These are phyloP conservation scores for Incumbomyces lentus DNA, from an alignment of 2,329 filamentous ascomycete species.

Conservation along the genomic window DNA sequence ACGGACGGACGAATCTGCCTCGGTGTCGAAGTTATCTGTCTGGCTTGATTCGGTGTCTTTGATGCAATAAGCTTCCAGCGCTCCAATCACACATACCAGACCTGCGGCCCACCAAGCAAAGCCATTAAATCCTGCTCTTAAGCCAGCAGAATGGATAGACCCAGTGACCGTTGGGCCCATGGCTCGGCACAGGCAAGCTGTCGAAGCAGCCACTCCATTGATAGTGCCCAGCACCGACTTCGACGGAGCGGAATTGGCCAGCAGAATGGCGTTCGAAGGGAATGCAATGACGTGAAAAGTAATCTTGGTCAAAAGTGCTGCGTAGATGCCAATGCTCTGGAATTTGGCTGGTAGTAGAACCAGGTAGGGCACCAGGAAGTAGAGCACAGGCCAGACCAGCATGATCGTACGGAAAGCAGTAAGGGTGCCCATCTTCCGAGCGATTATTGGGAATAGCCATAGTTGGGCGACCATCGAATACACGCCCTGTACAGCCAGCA, in stretches of 20 bases:
- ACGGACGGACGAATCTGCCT: constrained; percentile 29
- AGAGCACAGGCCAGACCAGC: constrained; percentile 74
- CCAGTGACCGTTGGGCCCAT: constrained; percentile 85
- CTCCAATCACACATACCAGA: constrained; percentile 63
- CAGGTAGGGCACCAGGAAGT: constrained; percentile 79
- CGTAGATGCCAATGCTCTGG: constrained; percentile 64
- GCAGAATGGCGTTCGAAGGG: constrained; percentile 77
- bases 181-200: constrained; percentile 76
- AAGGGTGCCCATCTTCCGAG: constrained; percentile 64
- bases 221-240: constrained; percentile 78
- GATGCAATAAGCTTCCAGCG: constrained; percentile 64
- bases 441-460: constrained; percentile 70
- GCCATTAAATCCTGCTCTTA: constrained; percentile 71
- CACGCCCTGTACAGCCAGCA: constrained; percentile 77
- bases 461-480: constrained; percentile 84
- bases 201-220: constrained; percentile 85
- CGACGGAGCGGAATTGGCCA: constrained; percentile 78
- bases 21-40: constrained; percentile 32
- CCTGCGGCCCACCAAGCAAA: constrained; percentile 90
- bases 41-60: constrained; percentile 48
- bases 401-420: constrained; percentile 74
- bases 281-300: constrained; percentile 86
- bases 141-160: constrained; percentile 68
- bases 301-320: constrained; percentile 80
- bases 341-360: constrained; percentile 65